Evolutionary conservation across 2,329 filamentous ascomycete genomes (phyloP).

Genomic region (Fusarium sp.): DNA sequence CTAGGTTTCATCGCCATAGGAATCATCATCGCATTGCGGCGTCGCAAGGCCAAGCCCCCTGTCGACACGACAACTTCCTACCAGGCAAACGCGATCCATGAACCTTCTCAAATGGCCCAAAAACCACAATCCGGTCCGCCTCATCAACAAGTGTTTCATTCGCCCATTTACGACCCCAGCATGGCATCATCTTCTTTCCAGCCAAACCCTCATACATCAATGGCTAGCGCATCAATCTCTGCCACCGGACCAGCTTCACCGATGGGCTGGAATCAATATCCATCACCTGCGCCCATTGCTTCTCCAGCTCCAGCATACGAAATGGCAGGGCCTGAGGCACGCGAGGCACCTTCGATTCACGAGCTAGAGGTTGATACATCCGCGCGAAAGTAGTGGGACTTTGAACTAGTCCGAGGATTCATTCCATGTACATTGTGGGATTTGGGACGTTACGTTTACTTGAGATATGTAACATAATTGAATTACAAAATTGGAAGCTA

Average conservation of each 20-base stretch:
- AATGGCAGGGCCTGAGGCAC: not conserved
- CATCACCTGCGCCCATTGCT: not conserved
- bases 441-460: too few species aligned
- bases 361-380: not conserved
- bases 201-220: not conserved
- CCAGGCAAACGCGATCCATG: not conserved
- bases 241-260: not conserved
- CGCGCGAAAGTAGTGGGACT: not conserved
- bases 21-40: not conserved
- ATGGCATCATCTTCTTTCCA: not conserved
- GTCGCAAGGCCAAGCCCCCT: not conserved
- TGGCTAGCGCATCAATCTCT: not conserved
- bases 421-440: too few species aligned
- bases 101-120: not conserved
- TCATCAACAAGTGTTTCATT: not conserved
- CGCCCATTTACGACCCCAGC: not conserved
- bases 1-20: constrained; percentile 1
- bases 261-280: not conserved
- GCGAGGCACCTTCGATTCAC: not conserved
- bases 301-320: constrained; percentile 3
- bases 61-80: not conserved
- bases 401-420: too few species aligned
- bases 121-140: not conserved
- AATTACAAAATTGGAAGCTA: too few species aligned
- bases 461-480: too few species aligned